Evolutionary conservation across 768 basidiomycete genomes (phyloP), one percentile per base, ranked within the genome.

Genomic region (Lactarius hengduanensis): DNA sequence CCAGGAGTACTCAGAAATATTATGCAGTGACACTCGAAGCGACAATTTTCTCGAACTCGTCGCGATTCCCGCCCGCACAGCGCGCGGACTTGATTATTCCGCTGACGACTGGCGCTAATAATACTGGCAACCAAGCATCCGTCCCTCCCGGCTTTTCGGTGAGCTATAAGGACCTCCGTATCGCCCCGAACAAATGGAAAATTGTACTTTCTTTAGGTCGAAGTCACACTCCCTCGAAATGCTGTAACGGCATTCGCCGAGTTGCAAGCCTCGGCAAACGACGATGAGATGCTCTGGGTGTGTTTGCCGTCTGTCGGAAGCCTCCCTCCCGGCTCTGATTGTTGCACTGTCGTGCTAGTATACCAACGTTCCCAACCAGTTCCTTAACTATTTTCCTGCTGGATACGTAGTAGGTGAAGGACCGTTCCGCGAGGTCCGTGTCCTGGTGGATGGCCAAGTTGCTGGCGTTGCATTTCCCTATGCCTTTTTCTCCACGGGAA

Each of bases 211-310:
- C 56, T 50, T 26, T 63, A 90, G 90, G 72, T 85, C 63, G 86
- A 86, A 63, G 81, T 91, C 2, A 91, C 86, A 0, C 75, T 92
- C 6, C 91, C 91, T 22, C 82, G 76, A 68, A 91, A 91, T 64
- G 80, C 90, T 3, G 83, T 90, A 1, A 78, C 86, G 56, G 79
- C 87, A 1, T 89, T 82, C 67, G 89, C 86, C 7, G 90, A 92
- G 73, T 76, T 93, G 4, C 85, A 85, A 68, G 90, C 91, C 18
- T 90, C 79, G 2, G 86, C 88, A 1, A 87, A 85, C 64, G 80
- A 79, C 16, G 76, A 81, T 1, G 88, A 88, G 72, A 91, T 92
- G 75, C 91, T 91, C 72, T 93, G 91, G 91, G 90, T 90, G 69
- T 59, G 79, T 65, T 11, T 15, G 13, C 22, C 15, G 11, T 36